Evolutionary conservation across 768 basidiomycete species (phyloP).

Genomic region (Mycena latifolia): DNA sequence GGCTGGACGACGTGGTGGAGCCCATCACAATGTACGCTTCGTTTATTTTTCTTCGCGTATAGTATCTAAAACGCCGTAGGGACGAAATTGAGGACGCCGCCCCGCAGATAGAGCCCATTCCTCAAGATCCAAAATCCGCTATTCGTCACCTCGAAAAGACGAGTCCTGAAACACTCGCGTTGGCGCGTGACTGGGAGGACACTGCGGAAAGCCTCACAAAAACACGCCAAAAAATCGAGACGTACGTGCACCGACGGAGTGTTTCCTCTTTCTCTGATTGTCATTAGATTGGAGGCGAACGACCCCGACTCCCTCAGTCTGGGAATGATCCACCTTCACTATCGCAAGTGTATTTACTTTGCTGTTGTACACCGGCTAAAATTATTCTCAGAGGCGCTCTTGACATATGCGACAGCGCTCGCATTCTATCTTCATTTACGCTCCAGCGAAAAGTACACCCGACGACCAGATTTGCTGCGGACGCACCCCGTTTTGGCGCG

Average conservation of each 20-base stretch:
- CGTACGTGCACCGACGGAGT: constrained; percentile 52
- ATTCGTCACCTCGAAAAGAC: constrained; percentile 80
- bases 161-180: constrained; percentile 81
- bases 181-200: constrained; percentile 89
- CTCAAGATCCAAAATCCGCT: constrained; percentile 69
- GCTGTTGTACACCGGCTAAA: constrained; percentile 2
- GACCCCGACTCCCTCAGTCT: constrained; percentile 66
- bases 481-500: constrained; percentile 81
- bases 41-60: background rate
- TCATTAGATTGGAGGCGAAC: constrained; percentile 60
- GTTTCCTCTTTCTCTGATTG: background rate
- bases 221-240: constrained; percentile 64
- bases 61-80: constrained; percentile 39
- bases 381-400: constrained; percentile 75
- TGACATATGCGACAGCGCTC: constrained; percentile 91
- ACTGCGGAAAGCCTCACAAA: constrained; percentile 66
- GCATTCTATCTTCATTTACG: constrained; percentile 95
- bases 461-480: constrained; percentile 71
- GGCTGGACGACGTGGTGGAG: constrained; percentile 73
- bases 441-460: constrained; percentile 71
- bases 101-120: constrained; percentile 50
- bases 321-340: constrained; percentile 87
- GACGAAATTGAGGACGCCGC: constrained; percentile 52
- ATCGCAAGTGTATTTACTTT: constrained; percentile 70
- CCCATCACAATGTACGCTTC: constrained; percentile 20